Evolutionary conservation across 306 rosid genomes (phyloP).

Genomic region (Glycine soja): DNA sequence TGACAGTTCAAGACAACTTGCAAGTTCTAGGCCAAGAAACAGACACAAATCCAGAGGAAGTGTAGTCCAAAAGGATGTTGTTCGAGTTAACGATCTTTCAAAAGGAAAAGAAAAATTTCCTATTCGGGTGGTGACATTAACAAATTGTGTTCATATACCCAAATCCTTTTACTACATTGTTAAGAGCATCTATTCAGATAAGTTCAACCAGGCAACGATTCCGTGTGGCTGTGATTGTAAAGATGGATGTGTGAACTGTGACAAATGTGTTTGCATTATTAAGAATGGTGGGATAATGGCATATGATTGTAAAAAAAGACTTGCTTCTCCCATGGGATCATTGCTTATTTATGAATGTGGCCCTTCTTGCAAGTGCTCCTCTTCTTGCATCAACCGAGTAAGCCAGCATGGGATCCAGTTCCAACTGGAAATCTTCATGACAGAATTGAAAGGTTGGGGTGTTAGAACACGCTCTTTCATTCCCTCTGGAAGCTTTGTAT

Average conservation of each 20-base stretch:
- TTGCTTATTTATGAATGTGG: slow-evolving; percentile 53
- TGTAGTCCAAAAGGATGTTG: background rate
- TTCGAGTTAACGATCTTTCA: slow-evolving; percentile 45
- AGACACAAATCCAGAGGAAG: background rate
- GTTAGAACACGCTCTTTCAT: slow-evolving; percentile 57
- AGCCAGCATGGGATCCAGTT: slow-evolving; percentile 46
- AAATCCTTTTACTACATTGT: slow-evolving; percentile 39
- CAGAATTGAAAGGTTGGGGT: slow-evolving; percentile 54
- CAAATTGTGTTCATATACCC: slow-evolving; percentile 3
- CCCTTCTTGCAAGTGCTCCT: slow-evolving; percentile 49
- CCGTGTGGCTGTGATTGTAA: slow-evolving; percentile 36
- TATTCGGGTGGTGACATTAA: slow-evolving; percentile 38
- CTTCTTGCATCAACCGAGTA: slow-evolving; percentile 50
- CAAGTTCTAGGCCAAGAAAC: background rate
- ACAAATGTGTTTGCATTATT: slow-evolving; percentile 41
- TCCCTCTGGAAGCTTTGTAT: slow-evolving; percentile 52
- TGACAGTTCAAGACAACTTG: slow-evolving; percentile 14
- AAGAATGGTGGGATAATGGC: slow-evolving; percentile 47
- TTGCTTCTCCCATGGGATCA: background rate
- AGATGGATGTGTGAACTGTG: slow-evolving; percentile 32
- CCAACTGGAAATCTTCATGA: slow-evolving; percentile 52
- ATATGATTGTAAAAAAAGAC: slow-evolving; percentile 8
- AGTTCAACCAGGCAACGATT: background rate
- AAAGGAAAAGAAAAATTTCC: slow-evolving; percentile 51
- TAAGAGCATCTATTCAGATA: slow-evolving; percentile 1